Conservation (phyloP, 1,284 basidiomycete genomes). For the Phylloboletellus chloephorus region DNA sequence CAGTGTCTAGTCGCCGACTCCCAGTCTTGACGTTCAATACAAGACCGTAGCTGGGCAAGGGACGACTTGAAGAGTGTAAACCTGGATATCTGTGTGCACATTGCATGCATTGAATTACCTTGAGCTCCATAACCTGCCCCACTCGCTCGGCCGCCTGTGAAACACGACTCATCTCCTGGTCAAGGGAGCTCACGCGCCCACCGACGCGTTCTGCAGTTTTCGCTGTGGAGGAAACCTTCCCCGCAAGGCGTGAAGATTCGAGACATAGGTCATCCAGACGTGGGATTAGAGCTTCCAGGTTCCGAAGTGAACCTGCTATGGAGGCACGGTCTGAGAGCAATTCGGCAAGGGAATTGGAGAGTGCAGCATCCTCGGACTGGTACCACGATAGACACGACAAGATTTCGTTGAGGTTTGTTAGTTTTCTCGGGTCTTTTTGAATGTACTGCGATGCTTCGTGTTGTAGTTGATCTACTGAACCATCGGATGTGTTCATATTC, state of each 20-base stretch:
- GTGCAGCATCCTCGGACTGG: conserved; percentile 71
- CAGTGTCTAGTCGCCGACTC: conserved; percentile 90
- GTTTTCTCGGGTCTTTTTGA: conserved; percentile 41
- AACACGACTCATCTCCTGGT: conserved; percentile 87
- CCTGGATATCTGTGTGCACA: not conserved
- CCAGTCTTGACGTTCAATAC: conserved; percentile 90
- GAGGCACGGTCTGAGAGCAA: conserved; percentile 67
- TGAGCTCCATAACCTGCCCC: conserved; percentile 84
- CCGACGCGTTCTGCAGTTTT: conserved; percentile 87
- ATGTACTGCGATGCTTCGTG: conserved; percentile 8
- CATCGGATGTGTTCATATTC: conserved; percentile 9
- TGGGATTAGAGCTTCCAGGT: conserved; percentile 60
- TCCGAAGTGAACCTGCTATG: conserved; percentile 58
- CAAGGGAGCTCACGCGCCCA: conserved; percentile 79
- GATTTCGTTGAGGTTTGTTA: conserved; percentile 64
- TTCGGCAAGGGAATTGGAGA: conserved; percentile 72
- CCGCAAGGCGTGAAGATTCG: conserved; percentile 56
- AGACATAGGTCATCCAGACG: conserved; percentile 56
- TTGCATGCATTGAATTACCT: conserved; percentile 43
- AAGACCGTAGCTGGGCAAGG: conserved; percentile 64
- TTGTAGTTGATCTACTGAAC: conserved; percentile 10
- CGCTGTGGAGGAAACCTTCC: conserved; percentile 64
- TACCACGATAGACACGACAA: conserved; percentile 67
- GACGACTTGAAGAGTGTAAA: conserved; percentile 55
- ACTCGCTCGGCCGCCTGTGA: conserved; percentile 82